These are phyloP conservation scores for Ceratocystis destructans DNA, from an alignment of 2,329 filamentous ascomycete species.

Conservation along the genomic window DNA sequence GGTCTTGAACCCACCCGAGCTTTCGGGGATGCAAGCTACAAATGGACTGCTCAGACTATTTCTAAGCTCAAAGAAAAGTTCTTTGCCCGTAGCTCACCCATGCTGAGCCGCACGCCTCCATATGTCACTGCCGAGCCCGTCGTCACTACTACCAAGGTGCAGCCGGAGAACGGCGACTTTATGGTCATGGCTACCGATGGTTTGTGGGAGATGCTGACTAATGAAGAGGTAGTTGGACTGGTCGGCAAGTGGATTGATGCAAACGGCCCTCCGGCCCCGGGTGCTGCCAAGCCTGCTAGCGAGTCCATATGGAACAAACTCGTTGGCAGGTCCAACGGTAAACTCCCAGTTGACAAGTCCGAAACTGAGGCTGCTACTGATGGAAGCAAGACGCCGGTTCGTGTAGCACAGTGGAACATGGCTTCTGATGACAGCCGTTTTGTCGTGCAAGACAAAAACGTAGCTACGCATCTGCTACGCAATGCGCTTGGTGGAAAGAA, in stretches of 20 bases:
- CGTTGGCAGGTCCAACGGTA: conserved; percentile 31
- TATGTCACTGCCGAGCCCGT: conserved; percentile 96
- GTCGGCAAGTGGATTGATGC: conserved; percentile 94
- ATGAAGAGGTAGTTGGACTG: conserved; percentile 91
- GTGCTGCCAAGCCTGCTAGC: conserved; percentile 50
- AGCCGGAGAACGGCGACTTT: conserved; percentile 84
- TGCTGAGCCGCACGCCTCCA: conserved; percentile 74
- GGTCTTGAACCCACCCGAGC: conserved; percentile 85
- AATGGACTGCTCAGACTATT: conserved; percentile 80
- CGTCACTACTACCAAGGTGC: conserved; percentile 81
- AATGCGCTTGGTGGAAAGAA: conserved; percentile 92
- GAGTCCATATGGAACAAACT: conserved; percentile 48
- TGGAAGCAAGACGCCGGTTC: conserved; percentile 62
- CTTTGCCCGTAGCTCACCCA: conserved; percentile 68
- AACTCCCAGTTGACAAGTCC: conserved; percentile 53
- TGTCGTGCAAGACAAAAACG: conserved; percentile 88
- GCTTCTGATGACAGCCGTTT: conserved; percentile 66
- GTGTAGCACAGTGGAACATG: conserved; percentile 82
- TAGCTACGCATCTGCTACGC: conserved; percentile 84
- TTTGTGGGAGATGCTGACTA: conserved; percentile 97
- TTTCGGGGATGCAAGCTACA: conserved; percentile 94
- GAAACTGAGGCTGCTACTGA: conserved; percentile 62
- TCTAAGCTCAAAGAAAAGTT: conserved; percentile 70
- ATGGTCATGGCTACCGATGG: conserved; percentile 93
- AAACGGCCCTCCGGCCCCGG: conserved; percentile 38